These are phyloP conservation scores for Melocanna baccifera DNA, from an alignment of 176 grass and related monocot genomes.

Conservation along the genomic window DNA sequence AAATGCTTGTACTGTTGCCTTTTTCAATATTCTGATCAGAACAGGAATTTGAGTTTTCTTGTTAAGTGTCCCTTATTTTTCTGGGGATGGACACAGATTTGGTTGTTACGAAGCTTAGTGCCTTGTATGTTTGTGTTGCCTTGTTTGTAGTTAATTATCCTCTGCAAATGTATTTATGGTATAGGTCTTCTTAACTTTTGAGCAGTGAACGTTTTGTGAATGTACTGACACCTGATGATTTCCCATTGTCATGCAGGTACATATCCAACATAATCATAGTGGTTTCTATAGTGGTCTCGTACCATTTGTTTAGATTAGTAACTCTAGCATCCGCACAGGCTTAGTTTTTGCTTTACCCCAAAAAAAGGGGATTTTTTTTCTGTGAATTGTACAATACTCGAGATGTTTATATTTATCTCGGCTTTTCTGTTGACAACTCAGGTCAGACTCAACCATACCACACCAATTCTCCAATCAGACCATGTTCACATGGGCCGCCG, in stretches of 20 bases:
- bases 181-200: neutral
- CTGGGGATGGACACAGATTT: neutral
- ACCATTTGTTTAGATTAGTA: neutral
- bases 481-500: constrained; percentile 33
- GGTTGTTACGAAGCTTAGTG: neutral
- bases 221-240: neutral
- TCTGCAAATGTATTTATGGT: neutral
- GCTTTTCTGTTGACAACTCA: neutral
- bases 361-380: constrained; percentile 28
- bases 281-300: neutral
- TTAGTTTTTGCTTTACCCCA: neutral
- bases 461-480: constrained; percentile 33
- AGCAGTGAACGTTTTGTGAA: neutral
- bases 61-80: neutral
- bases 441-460: constrained; percentile 10
- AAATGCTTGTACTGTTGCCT: neutral
- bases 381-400: constrained; percentile 39
- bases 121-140: neutral
- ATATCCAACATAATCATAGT: neutral
- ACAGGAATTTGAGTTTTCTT: neutral
- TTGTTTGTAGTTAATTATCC: neutral
- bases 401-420: constrained; percentile 34
- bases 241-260: neutral
- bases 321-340: neutral
- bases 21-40: neutral